A percentile compares a stretch with the other conserved stretches of the same genome.
phyloP scores from a whole-genome alignment of 2,329 filamentous ascomycete genomes.

The Ascochyta lentis region DNA sequence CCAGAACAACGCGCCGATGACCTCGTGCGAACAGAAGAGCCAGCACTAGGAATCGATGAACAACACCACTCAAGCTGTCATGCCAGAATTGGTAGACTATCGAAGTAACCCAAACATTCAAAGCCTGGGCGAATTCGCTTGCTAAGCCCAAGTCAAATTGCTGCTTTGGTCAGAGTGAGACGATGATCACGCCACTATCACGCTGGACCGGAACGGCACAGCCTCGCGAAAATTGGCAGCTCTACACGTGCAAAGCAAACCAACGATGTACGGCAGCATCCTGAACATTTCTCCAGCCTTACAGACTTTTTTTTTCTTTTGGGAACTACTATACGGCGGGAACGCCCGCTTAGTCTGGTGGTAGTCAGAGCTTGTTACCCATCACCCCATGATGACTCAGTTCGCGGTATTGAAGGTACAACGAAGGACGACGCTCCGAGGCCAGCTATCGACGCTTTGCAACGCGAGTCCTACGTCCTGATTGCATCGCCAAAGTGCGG shows the following conservation, averaged over 20 bases:
- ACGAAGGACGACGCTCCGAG: neutral
- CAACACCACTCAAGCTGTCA: neutral
- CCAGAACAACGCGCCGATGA: neutral
- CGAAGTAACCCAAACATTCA: neutral
- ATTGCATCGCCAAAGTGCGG: constrained; percentile 2
- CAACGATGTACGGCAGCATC: neutral
- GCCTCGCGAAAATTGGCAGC: constrained; percentile 11
- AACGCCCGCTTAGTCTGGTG: constrained; percentile 21
- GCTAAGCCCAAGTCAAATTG: constrained; percentile 1
- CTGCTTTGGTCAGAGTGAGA: constrained; percentile 14
- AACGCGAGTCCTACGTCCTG: neutral
- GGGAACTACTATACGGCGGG: constrained; percentile 17
- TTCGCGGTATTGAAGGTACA: neutral
- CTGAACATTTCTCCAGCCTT: constrained; percentile 20
- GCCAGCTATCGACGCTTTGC: neutral
- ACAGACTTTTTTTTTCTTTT: neutral
- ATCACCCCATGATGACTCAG: constrained; percentile 7
- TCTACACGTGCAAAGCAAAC: constrained; percentile 19
- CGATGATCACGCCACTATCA: constrained; percentile 29
- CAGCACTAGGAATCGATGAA: neutral
- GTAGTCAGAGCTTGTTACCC: constrained; percentile 9
- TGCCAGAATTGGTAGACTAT: neutral
- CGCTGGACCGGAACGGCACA: constrained; percentile 5
- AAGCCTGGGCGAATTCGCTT: constrained; percentile 7
- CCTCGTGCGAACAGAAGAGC: neutral